Evolutionary conservation across 371 early-diverging fungal species (phyloP).

Genomic region (Mortierella sp.): DNA sequence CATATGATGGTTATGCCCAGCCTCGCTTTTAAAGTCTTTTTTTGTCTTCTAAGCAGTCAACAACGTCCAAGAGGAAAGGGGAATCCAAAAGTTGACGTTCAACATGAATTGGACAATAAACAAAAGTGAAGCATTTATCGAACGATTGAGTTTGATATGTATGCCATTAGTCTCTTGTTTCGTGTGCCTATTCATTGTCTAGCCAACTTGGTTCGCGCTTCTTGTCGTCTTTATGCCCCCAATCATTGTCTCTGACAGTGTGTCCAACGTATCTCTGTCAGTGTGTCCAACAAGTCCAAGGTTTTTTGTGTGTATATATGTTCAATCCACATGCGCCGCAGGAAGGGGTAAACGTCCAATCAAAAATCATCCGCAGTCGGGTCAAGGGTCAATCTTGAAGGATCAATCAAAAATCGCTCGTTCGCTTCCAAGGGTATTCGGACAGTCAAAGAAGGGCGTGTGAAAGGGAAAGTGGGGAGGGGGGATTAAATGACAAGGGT

Average conservation of each 20-base stretch:
- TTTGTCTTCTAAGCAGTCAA: constrained; percentile 23
- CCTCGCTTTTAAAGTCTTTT: constrained; percentile 10
- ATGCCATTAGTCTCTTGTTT: too few species aligned
- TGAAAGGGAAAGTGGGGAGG: neutral
- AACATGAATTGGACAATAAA: neutral
- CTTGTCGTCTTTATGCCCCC: constrained; percentile 24
- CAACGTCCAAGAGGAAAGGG: constrained; percentile 21
- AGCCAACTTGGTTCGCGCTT: neutral
- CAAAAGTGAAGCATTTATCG: neutral
- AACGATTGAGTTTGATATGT: too few species aligned
- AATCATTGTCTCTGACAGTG: neutral
- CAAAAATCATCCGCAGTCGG: neutral
- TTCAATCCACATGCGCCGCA: neutral
- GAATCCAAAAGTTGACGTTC: neutral
- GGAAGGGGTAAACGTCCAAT: constrained; percentile 7
- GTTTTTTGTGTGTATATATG: too few species aligned
- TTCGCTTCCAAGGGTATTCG: neutral
- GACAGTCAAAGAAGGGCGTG: neutral
- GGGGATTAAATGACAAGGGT: neutral
- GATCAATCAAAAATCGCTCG: constrained; percentile 13
- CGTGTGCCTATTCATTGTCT: neutral
- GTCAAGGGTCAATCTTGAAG: neutral
- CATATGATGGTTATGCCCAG: constrained; percentile 5
- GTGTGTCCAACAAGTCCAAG: neutral
- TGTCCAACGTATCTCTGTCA: neutral